Evolutionary conservation across 176 grass and related monocot genomes (phyloP), one percentile per base, ranked within the genome.

Genomic region (Tillandsia leiboldiana): DNA sequence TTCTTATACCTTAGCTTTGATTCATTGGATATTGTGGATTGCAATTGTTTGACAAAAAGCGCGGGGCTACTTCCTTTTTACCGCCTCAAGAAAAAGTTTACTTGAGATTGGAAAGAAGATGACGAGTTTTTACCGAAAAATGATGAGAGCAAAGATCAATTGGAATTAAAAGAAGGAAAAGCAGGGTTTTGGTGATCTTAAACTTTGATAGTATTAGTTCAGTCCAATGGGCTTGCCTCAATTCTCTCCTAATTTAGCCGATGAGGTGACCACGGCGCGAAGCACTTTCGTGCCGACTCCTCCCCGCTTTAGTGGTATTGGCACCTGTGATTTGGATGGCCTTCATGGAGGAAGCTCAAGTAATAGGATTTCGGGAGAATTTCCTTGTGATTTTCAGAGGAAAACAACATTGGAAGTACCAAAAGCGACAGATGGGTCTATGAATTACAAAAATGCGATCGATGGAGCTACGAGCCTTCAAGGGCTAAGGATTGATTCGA

Each of bases 171-270:
- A 47, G 12, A 22, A 66, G 50, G 13, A 24, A 24, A 47, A 27
- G 28, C 24, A 26, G 3, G 42, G 10, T 51, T 64, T 10, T 47
- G 13, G 5, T 65, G 12, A 42, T 28, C 47, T 12, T 77, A 61
- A 9, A 50, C 20, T 49, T 8, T 49, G 11, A 49, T 23, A 20
- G 15, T n/a, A 42, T 42, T 42, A 58, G 49, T 11, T 29, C 51
- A 70, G 52, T 51, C 56, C 26, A 76, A 92, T 97, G 94, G 94
- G 94, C 9, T 77, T 97, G 74, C 94, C 75, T 82, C 94, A 97
- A 65, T 66, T 85, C 72, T 78, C 72, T 47, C 18, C 62, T 14
- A 67, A 42, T 42, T 42, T 72, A 22, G 74, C 53, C 70, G 90
- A 79, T 61, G 82, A 85, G 73, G 77, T 69, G 48, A 78, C 77